Conservation (phyloP, 1,139 yeast genomes). For the Groenewaldozyma sp. region DNA sequence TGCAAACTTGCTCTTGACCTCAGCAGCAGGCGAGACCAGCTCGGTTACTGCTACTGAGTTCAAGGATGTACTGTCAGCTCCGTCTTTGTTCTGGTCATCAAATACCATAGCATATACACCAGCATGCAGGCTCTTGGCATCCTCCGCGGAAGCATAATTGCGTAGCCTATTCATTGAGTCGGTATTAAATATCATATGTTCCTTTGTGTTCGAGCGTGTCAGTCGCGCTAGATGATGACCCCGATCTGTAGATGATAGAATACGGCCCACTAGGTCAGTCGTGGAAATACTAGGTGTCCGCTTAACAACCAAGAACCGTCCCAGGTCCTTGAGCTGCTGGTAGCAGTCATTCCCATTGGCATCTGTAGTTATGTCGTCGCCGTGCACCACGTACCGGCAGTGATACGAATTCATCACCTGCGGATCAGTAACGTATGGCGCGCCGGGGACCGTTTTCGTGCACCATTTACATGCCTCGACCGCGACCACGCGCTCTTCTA, state of each 20-base stretch:
- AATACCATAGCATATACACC: constrained; percentile 44
- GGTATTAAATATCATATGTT: constrained; percentile 12
- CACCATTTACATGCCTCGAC: constrained; percentile 91
- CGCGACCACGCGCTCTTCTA: constrained; percentile 70
- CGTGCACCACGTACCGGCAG: constrained; percentile 89
- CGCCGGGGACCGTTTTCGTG: constrained; percentile 58
- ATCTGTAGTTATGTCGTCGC: constrained; percentile 95
- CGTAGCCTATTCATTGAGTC: constrained; percentile 34
- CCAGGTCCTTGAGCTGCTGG: constrained; percentile 69
- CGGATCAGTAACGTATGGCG: constrained; percentile 96
- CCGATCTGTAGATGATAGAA: constrained; percentile 50
- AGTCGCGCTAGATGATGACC: constrained; percentile 46
- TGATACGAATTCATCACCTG: constrained; percentile 61
- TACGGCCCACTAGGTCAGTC: constrained; percentile 89
- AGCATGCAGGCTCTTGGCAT: constrained; percentile 55
- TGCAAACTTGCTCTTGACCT: constrained; percentile 11
- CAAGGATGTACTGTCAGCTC: too few relatives aligned
- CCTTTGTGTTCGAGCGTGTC: constrained; percentile 19
- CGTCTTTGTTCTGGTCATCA: constrained; percentile 8
- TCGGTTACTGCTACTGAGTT: constrained; percentile 10
- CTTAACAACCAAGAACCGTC: constrained; percentile 81
- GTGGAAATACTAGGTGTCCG: constrained; percentile 92
- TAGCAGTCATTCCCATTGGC: constrained; percentile 93
- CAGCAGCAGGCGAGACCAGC: constrained; percentile 27
- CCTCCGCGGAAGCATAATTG: constrained; percentile 55